Conservation (phyloP, 2,329 filamentous ascomycete species). For the Apiospora kogelbergensis region DNA sequence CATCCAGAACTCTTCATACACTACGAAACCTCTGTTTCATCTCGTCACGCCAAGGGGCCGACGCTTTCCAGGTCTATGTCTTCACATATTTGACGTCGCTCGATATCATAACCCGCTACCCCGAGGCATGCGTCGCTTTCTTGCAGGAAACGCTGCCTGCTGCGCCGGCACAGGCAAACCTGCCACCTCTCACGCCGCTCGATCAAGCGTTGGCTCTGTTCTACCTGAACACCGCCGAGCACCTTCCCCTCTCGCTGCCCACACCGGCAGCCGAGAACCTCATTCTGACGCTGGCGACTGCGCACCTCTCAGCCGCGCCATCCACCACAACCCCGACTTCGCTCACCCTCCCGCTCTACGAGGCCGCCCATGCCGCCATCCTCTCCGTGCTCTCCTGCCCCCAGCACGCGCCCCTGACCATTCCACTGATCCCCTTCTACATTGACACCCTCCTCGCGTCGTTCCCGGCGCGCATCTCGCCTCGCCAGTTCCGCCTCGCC, state of each 20-base stretch:
- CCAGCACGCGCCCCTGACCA: slow-evolving; percentile 70
- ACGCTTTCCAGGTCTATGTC: slow-evolving; percentile 77
- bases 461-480: slow-evolving; percentile 76
- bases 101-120: slow-evolving; percentile 75
- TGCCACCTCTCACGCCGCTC: slow-evolving; percentile 56
- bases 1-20: slow-evolving; percentile 69
- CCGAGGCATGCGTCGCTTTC: slow-evolving; percentile 64
- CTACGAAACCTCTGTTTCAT: slow-evolving; percentile 82
- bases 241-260: slow-evolving; percentile 71
- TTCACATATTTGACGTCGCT: slow-evolving; percentile 83
- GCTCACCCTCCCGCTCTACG: slow-evolving; percentile 65
- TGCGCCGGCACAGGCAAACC: slow-evolving; percentile 50
- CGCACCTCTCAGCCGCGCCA: slow-evolving; percentile 59
- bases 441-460: slow-evolving; percentile 77
- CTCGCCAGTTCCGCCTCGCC: slow-evolving; percentile 84
- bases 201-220: slow-evolving; percentile 79
- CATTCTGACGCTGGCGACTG: slow-evolving; percentile 70
- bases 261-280: slow-evolving; percentile 68
- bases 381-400: slow-evolving; percentile 80
- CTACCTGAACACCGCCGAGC: slow-evolving; percentile 84
- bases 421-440: slow-evolving; percentile 77
- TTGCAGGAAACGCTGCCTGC: slow-evolving; percentile 58
- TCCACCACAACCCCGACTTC: slow-evolving; percentile 37
- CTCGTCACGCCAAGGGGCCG: slow-evolving; percentile 70
- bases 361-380: slow-evolving; percentile 81